Base-by-base conservation (phyloP, 2,329 filamentous ascomycete genomes). In the Knoxdaviesia capensis region DNA sequence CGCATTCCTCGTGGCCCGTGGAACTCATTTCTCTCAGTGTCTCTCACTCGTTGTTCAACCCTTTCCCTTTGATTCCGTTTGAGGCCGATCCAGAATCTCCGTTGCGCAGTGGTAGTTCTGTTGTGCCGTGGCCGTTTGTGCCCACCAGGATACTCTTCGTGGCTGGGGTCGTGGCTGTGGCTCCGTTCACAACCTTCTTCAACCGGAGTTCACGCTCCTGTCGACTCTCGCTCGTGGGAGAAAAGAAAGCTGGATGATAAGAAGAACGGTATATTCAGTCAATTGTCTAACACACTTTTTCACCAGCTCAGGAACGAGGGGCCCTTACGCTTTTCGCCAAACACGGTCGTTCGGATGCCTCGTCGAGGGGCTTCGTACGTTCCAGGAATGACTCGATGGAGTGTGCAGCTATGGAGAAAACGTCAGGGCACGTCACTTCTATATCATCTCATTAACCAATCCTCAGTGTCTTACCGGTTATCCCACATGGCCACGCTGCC, bases 401-500 rank as follows among this genome's bases (percentile, higher is more conserved):
- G 35, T 2, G 56, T 56, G 47, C 56, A 55, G 43, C 55, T 53
- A 53, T 35, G 49, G 20, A 20, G 20, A 20, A 20, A 20, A 20
- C 20, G 20, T 20, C 20, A 20, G 20, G 2, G 3, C 20, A 20
- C 20, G 20, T 20, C 20, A 20, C 20, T 48, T 38, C 20, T 31
- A 39, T 43, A 30, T 36, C 35, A 28, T 31, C 20, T 41, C 5
- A 6, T 28, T n/a, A 5, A 7, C 6, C 6, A 36, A 4, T 41
- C 33, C 6, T 30, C 3, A 29, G 11, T 45, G 11, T 30, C 6
- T 9, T 32, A 58, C 53, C 61, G 49, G 46, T 69, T 68, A 43
- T 69, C 66, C 65, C 65, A 69, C 52, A 69, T 62, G 1, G 65
- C 65, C 5, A 68, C 60, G 31, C 59, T 62, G 1, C 65, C 65